These are phyloP conservation scores for Niveomyces coronatus DNA, from an alignment of 2,329 filamentous ascomycete species.

Conservation along the genomic window DNA sequence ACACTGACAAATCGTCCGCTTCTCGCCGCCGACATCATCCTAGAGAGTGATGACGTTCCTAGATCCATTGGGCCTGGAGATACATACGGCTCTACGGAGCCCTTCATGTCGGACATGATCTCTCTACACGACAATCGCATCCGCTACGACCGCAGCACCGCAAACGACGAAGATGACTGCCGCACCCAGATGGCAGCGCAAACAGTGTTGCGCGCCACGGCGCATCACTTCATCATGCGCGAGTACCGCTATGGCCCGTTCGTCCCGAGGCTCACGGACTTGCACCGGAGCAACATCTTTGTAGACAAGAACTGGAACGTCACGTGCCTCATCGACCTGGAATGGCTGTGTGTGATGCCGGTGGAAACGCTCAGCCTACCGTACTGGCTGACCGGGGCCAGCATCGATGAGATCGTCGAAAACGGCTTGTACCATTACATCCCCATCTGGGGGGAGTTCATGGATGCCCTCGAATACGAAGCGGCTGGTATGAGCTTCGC, in stretches of 20 bases:
- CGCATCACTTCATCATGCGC: background rate
- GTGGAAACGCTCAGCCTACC: conserved; percentile 20
- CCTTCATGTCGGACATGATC: background rate
- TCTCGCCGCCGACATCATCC: conserved; percentile 15
- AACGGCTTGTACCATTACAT: too few relatives aligned
- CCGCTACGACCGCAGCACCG: conserved; percentile 16
- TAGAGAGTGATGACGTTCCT: conserved; percentile 16
- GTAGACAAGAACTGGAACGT: conserved; percentile 24
- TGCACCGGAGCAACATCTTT: conserved; percentile 21
- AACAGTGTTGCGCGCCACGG: background rate
- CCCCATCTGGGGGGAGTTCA: too few relatives aligned
- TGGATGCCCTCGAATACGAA: too few relatives aligned
- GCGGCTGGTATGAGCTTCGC: too few relatives aligned
- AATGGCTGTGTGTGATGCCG: conserved; percentile 21
- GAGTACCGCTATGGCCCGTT: conserved; percentile 17
- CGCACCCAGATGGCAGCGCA: conserved; percentile 9
- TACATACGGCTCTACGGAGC: conserved; percentile 16
- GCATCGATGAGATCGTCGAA: too few relatives aligned
- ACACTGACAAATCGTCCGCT: conserved; percentile 21
- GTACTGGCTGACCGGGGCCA: conserved; percentile 18
- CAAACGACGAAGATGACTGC: conserved; percentile 15
- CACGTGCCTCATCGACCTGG: conserved; percentile 22
- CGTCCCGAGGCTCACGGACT: conserved; percentile 10
- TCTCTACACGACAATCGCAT: conserved; percentile 14
- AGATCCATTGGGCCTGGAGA: conserved; percentile 18